Conservation (phyloP, 2,329 filamentous ascomycete genomes). For the Dryadomyces quercus-mongolicae region DNA sequence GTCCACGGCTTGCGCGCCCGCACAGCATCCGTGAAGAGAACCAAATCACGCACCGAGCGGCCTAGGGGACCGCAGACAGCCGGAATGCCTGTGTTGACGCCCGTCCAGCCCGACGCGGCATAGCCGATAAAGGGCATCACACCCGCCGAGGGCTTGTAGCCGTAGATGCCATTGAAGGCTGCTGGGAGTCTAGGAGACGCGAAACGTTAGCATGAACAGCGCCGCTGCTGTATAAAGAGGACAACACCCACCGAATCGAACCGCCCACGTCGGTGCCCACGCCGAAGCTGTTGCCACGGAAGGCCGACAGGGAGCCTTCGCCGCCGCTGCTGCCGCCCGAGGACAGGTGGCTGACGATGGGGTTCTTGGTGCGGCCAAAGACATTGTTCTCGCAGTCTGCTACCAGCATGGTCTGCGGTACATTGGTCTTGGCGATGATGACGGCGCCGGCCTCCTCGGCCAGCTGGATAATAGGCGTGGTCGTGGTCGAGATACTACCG, state of each 20-base stretch:
- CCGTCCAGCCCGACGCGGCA: conserved; percentile 7
- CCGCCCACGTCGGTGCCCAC: conserved; percentile 24
- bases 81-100: conserved; percentile 10
- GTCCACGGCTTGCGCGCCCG: conserved; percentile 7
- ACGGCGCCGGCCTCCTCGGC: conserved; percentile 19
- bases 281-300: conserved; percentile 32
- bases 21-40: conserved; percentile 5
- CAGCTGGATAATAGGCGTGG: conserved; percentile 13
- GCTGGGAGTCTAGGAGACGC: conserved; percentile 15
- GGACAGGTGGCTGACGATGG: conserved; percentile 20
- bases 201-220: background rate
- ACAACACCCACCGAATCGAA: conserved; percentile 7
- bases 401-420: conserved; percentile 18
- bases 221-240: background rate
- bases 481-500: conserved; percentile 6
- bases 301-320: conserved; percentile 22
- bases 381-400: conserved; percentile 24
- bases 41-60: conserved; percentile 7
- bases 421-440: conserved; percentile 15
- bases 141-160: conserved; percentile 17
- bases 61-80: conserved; percentile 8
- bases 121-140: conserved; percentile 12
- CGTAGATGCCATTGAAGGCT: conserved; percentile 21
- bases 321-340: conserved; percentile 25
- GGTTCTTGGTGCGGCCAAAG: conserved; percentile 23